phyloP scores from a whole-genome alignment of 1,139 yeast species.

The Suhomyces wounanorum region DNA sequence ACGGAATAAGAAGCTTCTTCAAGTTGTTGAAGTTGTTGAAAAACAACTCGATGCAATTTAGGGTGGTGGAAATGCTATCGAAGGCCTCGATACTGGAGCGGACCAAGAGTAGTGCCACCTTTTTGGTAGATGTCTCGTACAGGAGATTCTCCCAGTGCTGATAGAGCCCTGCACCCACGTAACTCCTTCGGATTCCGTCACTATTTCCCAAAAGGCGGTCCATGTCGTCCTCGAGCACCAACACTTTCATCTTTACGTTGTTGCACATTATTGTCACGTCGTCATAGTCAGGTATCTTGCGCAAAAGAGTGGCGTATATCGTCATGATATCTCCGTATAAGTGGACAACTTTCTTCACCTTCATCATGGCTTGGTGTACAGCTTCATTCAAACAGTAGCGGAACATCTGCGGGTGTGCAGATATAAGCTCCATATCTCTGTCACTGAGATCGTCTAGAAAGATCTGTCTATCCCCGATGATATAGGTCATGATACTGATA shows the following conservation, averaged over 20 bases:
- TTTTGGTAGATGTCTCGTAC: conserved; percentile 31
- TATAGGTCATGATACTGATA: conserved; percentile 31
- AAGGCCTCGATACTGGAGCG: conserved; percentile 27
- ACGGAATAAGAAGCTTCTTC: conserved; percentile 41
- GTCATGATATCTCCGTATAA: conserved; percentile 42
- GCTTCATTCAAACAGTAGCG: conserved; percentile 38
- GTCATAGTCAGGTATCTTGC: conserved; percentile 45
- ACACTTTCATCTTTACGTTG: conserved; percentile 25
- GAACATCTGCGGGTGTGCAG: conserved; percentile 34
- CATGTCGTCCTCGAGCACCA: conserved; percentile 37
- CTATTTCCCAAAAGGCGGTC: conserved; percentile 30
- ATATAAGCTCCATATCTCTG: conserved; percentile 29
- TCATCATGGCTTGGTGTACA: conserved; percentile 29
- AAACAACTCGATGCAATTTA: conserved; percentile 37
- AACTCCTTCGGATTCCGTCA: conserved; percentile 4
- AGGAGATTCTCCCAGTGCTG: conserved; percentile 31
- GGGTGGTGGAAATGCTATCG: conserved; percentile 24
- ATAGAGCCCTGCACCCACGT: background rate
- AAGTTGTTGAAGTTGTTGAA: conserved; percentile 42
- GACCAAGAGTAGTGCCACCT: conserved; percentile 24
- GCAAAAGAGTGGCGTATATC: conserved; percentile 42
- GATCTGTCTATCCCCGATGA: conserved; percentile 35
- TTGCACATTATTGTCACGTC: conserved; percentile 42
- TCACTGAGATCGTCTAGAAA: conserved; percentile 26
- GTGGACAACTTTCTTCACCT: conserved; percentile 37